A percentile compares a stretch with the other conserved stretches of the same genome.
These are phyloP conservation scores for Vaccinium vitisidaea DNA, from an alignment of 148 eudicot species.

Conservation along the genomic window DNA sequence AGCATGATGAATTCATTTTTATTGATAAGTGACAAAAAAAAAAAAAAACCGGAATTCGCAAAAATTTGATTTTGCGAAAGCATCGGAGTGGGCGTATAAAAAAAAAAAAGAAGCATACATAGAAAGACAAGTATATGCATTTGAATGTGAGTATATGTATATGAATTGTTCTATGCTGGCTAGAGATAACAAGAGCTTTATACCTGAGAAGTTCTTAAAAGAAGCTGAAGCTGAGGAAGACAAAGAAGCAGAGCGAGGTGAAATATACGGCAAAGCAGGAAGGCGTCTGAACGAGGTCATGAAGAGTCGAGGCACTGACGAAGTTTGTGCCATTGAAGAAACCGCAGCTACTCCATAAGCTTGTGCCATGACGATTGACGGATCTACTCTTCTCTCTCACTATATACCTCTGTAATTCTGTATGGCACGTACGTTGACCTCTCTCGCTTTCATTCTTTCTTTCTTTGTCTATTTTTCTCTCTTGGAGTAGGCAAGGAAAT, in stretches of 20 bases:
- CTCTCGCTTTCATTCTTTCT: neutral
- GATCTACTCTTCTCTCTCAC: neutral
- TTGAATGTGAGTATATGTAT: neutral
- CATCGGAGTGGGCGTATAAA: neutral
- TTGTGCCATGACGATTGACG: slow-evolving; percentile 23
- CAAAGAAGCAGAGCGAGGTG: slow-evolving; percentile 28
- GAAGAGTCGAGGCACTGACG: slow-evolving; percentile 36
- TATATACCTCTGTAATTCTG: neutral
- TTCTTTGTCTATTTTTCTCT: neutral
- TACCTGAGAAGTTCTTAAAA: slow-evolving; percentile 38
- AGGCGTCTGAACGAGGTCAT: slow-evolving; percentile 14
- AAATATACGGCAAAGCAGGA: slow-evolving; percentile 38
- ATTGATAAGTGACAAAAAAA: neutral
- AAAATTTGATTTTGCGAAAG: neutral
- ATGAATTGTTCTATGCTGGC: neutral
- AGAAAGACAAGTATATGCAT: neutral
- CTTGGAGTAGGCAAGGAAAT: neutral
- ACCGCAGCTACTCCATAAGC: slow-evolving; percentile 23
- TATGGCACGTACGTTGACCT: neutral
- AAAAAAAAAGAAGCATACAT: neutral
- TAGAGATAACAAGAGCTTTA: slow-evolving; percentile 15
- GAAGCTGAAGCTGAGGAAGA: slow-evolving; percentile 23
- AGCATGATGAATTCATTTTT: neutral
- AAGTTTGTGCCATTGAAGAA: slow-evolving; percentile 44
- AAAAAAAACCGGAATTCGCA: neutral